Conservation (phyloP, 2,329 filamentous ascomycete genomes). For the Simplicillium sp. region DNA sequence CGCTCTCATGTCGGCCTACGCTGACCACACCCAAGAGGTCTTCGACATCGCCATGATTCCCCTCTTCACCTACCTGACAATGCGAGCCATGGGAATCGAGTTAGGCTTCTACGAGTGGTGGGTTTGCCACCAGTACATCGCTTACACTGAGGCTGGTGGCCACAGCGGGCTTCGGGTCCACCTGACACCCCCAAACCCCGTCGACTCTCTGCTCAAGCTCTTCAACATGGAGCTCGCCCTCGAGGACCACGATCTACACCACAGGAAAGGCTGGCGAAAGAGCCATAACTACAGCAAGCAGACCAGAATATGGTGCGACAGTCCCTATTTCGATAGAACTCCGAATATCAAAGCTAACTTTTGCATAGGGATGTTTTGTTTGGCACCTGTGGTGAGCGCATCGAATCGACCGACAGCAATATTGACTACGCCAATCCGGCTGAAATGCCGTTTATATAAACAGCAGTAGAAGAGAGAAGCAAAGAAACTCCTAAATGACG, state of each 20-base stretch:
- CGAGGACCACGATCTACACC: slow-evolving; percentile 20
- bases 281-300: slow-evolving; percentile 27
- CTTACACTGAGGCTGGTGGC: slow-evolving; percentile 25
- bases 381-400: too few species aligned
- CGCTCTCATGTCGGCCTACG: slow-evolving; percentile 27
- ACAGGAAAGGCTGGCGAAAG: slow-evolving; percentile 21
- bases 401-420: too few species aligned
- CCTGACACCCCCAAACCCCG: slow-evolving; percentile 18
- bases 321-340: too few species aligned
- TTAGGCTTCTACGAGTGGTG: slow-evolving; percentile 36
- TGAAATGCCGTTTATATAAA: too few species aligned
- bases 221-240: slow-evolving; percentile 24
- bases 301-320: slow-evolving; percentile 23
- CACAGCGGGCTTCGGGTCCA: slow-evolving; percentile 26
- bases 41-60: slow-evolving; percentile 29
- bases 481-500: too few species aligned
- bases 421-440: too few species aligned
- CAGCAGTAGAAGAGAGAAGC: too few species aligned
- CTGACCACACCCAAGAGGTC: slow-evolving; percentile 28
- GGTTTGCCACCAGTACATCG: slow-evolving; percentile 31
- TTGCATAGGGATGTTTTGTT: too few species aligned
- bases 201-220: slow-evolving; percentile 20
- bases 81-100: slow-evolving; percentile 22
- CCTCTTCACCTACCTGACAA: slow-evolving; percentile 22
- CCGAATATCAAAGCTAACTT: too few species aligned